Conservation (phyloP, 1,284 basidiomycete species). For the Pseudozyma sp. region DNA sequence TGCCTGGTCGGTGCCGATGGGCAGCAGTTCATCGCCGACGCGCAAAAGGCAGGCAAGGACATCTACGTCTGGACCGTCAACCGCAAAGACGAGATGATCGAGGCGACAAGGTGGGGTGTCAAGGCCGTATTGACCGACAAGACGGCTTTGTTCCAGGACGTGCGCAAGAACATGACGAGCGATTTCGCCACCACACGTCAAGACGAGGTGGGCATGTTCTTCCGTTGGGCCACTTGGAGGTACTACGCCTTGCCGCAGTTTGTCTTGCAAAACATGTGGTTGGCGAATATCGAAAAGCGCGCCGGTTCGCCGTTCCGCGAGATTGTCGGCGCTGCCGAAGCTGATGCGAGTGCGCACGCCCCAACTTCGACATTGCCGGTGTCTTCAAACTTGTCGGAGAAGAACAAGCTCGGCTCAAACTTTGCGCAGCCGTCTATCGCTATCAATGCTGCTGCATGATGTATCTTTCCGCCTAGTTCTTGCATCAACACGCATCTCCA, state of each 20-base stretch:
- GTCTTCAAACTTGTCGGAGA: conserved; percentile 17
- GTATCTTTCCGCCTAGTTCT: neutral
- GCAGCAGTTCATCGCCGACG: conserved; percentile 80
- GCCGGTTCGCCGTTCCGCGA: conserved; percentile 54
- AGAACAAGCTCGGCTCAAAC: conserved; percentile 10
- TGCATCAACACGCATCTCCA: neutral
- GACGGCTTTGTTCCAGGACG: conserved; percentile 80
- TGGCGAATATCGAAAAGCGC: conserved; percentile 55
- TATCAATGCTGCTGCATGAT: conserved; percentile 38
- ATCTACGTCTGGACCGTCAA: conserved; percentile 97
- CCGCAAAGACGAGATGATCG: conserved; percentile 89
- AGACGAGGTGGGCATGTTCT: conserved; percentile 61
- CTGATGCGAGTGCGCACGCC: neutral
- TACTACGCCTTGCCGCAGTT: conserved; percentile 60
- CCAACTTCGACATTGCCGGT: conserved; percentile 2
- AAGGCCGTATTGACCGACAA: conserved; percentile 88
- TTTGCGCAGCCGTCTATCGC: conserved; percentile 15
- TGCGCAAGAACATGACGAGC: conserved; percentile 75
- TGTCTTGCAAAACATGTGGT: conserved; percentile 55
- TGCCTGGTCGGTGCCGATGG: conserved; percentile 79
- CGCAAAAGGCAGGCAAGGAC: conserved; percentile 82
- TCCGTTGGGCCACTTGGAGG: conserved; percentile 62
- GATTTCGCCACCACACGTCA: conserved; percentile 54
- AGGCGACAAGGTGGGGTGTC: conserved; percentile 91
- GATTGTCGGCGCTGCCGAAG: conserved; percentile 4